phyloP scores from a whole-genome alignment of 164 flowering plant genomes.

The grape (Vitis vinifera) region DNA sequence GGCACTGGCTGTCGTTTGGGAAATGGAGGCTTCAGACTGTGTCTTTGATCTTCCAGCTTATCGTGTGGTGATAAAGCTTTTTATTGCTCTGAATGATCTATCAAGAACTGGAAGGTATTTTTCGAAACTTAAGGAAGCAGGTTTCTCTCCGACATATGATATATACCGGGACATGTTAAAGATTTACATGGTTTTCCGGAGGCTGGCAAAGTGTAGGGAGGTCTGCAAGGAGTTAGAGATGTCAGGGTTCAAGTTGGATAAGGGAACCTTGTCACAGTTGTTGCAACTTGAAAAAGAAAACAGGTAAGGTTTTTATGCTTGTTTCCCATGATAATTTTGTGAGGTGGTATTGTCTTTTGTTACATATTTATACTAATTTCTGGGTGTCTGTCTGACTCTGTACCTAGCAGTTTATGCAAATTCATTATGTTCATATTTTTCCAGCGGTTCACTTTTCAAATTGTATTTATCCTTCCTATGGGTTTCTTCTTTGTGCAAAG shows the following conservation, averaged over 20 bases:
- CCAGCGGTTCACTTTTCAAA: too few relatives aligned
- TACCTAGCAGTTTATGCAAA: too few relatives aligned
- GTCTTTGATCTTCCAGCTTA: constrained; percentile 87
- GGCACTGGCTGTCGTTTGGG: constrained; percentile 81
- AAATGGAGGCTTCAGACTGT: constrained; percentile 70
- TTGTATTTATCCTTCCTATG: too few relatives aligned
- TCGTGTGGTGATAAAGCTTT: constrained; percentile 73
- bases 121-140: constrained; percentile 77
- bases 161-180: constrained; percentile 61
- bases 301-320: constrained; percentile 5
- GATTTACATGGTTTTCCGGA: constrained; percentile 56
- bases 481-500: constrained; percentile 8
- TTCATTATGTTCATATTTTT: too few relatives aligned
- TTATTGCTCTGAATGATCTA: constrained; percentile 70
- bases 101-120: constrained; percentile 71
- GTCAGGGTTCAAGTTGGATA: constrained; percentile 73
- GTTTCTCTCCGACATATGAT: constrained; percentile 75
- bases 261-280: constrained; percentile 29
- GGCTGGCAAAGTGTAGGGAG: constrained; percentile 75
- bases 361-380: too few relatives aligned
- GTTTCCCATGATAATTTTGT: too few relatives aligned
- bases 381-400: too few relatives aligned
- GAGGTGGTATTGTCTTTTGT: too few relatives aligned
- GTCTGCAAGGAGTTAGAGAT: constrained; percentile 65
- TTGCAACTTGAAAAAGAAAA: constrained; percentile 30